A percentile compares a stretch with the other conserved stretches of the same genome.
Evolutionary conservation across 164 flowering plant species (phyloP).

Genomic region (Magnolia sinica): DNA sequence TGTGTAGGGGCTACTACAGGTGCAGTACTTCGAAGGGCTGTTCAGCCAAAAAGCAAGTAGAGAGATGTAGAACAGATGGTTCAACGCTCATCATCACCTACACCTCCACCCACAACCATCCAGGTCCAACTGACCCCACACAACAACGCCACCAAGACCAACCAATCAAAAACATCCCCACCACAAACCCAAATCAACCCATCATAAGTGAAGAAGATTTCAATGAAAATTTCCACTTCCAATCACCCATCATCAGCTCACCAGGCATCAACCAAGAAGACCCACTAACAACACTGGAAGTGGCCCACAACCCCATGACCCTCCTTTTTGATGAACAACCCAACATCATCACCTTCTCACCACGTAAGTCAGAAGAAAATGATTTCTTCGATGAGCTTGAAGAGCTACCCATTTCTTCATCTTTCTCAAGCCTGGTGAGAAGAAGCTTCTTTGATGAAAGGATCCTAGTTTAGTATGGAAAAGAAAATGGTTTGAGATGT

Average conservation of each 20-base stretch:
- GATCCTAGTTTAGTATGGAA: slow-evolving; percentile 29
- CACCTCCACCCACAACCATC: slow-evolving; percentile 72
- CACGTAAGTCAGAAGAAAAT: slow-evolving; percentile 51
- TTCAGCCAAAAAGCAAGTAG: slow-evolving; percentile 87
- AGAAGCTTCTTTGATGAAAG: slow-evolving; percentile 56
- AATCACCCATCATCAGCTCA: slow-evolving; percentile 26
- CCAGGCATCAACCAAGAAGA: slow-evolving; percentile 27
- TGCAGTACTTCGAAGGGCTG: slow-evolving; percentile 90
- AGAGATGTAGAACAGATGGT: slow-evolving; percentile 79
- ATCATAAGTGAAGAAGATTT: slow-evolving; percentile 19
- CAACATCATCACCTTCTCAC: slow-evolving; percentile 30
- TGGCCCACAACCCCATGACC: slow-evolving; percentile 8
- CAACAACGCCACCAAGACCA: slow-evolving; percentile 8
- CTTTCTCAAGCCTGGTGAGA: slow-evolving; percentile 50
- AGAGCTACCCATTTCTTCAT: slow-evolving; percentile 60
- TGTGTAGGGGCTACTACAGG: slow-evolving; percentile 77
- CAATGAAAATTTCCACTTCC: slow-evolving; percentile 19
- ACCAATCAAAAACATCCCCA: slow-evolving; percentile 13
- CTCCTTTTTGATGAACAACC: slow-evolving; percentile 50
- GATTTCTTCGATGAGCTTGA: slow-evolving; percentile 89
- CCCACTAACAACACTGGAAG: slow-evolving; percentile 3
- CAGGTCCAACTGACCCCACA: slow-evolving; percentile 35
- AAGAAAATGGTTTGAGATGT: neutral
- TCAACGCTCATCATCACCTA: slow-evolving; percentile 75
- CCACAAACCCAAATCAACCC: slow-evolving; percentile 8